Evolutionary conservation across 768 basidiomycete species (phyloP), one percentile per base, ranked within the genome.

Genomic region (Russula abietina): DNA sequence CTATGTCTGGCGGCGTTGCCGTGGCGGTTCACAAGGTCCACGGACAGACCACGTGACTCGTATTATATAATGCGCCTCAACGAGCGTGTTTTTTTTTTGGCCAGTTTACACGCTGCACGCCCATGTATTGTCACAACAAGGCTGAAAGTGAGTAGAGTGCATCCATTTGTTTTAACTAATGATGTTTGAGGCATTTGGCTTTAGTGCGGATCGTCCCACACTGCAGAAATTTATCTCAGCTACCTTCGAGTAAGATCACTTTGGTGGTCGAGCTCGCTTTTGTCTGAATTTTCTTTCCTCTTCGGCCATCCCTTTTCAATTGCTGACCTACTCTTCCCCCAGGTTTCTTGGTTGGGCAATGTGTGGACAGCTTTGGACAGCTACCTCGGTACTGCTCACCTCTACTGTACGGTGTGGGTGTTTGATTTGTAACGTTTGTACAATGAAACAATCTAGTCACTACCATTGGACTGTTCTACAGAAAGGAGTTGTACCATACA

Each of bases 181-280:
- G 88, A 90, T 90, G 88, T 85, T 88, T 89, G 88, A 90, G 88
- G 88, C 88, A 90, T 89, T 89, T 90, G 88, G 88, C 88, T 89
- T 89, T 89, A 90, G 87, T 83, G 77, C 81, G 79, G 65, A 24
- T 28, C 70, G 68, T 75, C 83, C 81, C 82, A 85, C 86, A 78
- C 74, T 90, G 89, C 85, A 88, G 88, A 91, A 86, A 84, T 68
- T 72, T 80, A 88, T 83, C 89, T 91, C 89, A 90, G 88, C 88
- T 90, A 90, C 89, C 89, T 91, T 88, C 86, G 83, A 83, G 79
- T 77, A 73, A 52, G 74, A 69, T 72, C 72, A 72, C 75, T 74
- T 78, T 78, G 73, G 75, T 62, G 75, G 72, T 57, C 61, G 55
- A 61, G 72, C 74, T 80, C 80, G 82, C 73, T 81, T 36, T 73